Evolutionary conservation across 345 rosid genomes (phyloP), one percentile per base, ranked within the genome.

Genomic region (Salix viminalis): DNA sequence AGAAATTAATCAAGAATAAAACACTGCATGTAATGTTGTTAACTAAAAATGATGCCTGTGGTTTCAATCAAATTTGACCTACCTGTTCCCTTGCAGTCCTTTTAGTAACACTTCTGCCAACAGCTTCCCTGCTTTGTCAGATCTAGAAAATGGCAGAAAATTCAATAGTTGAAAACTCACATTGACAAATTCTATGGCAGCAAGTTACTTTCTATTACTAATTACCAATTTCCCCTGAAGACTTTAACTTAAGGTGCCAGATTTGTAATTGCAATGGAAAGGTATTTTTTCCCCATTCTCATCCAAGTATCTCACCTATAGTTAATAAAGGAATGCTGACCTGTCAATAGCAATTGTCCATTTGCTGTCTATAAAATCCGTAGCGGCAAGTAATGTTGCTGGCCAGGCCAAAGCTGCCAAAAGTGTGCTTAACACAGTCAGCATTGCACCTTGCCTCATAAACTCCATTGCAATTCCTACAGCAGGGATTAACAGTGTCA

Each of bases 51-150:
- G 50, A 46, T 4, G 50, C 18, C 52, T 14, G 64, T 48, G 37
- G 79, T 61, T 15, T 60, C 36, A 46, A 46, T 46, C 50, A 12
- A 46, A 46, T 46, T 46, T 46, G 5, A 46, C 64, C 24, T 85
- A 93, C 99, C 99, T 88, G 90, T 93, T 90, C 73, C 99, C 99
- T 80, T 96, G 98, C 84, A 91, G 83, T 66, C 98, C 99, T 80
- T 92, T 91, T 84, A 86, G 72, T 67, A 96, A 78, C 48, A 92
- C 94, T 82, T 96, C 99, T 73, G 99, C 98, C 15, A 96, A 88
- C 75, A 96, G 88, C 76, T 77, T 92, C 76, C 99, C 99, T 39
- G 96, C 97, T 86, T 96, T 90, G 76, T 96, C 98, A 13, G 95
- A 84, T 80, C 99, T 96, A 84, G 69, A 80, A 78, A 80, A 81